A percentile compares a stretch with the other conserved stretches of the same genome.
Evolutionary conservation across 306 rosid genomes (phyloP).

Genomic region (Geum urbanum): DNA sequence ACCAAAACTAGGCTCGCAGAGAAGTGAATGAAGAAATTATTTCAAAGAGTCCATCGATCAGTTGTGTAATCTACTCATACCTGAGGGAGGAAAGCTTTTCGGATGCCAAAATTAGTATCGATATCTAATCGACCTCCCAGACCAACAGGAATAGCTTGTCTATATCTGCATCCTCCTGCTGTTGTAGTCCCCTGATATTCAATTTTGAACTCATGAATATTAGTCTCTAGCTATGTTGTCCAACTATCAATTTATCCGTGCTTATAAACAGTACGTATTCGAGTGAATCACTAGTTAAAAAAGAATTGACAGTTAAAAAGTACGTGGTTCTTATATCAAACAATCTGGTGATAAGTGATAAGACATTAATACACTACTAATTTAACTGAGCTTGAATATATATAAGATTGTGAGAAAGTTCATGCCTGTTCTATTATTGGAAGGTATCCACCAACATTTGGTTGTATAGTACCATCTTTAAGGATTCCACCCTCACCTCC

Average conservation of each 20-base stretch:
- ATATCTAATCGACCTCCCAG: constrained; percentile 60
- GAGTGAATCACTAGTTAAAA: background rate
- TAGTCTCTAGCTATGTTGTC: no score
- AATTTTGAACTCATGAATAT: constrained; percentile 1
- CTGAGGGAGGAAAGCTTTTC: constrained; percentile 92
- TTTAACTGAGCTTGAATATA: background rate
- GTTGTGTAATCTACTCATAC: constrained; percentile 31
- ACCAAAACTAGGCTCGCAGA: background rate
- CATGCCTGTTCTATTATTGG: constrained; percentile 83
- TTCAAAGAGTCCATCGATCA: background rate
- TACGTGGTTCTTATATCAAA: background rate
- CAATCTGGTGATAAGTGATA: background rate
- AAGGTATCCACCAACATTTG: constrained; percentile 91
- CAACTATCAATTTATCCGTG: no score
- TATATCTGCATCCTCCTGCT: constrained; percentile 76
- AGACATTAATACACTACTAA: background rate
- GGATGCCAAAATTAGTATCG: constrained; percentile 64
- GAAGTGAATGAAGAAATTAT: background rate
- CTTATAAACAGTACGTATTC: background rate
- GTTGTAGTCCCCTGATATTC: constrained; percentile 65
- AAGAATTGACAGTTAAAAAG: background rate
- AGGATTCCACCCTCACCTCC: constrained; percentile 93
- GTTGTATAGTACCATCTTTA: constrained; percentile 62
- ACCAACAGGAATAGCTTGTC: constrained; percentile 78
- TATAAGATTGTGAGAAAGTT: background rate